These are phyloP conservation scores for Crotalaria pallida DNA, from an alignment of 306 rosid genomes.

Conservation along the genomic window DNA sequence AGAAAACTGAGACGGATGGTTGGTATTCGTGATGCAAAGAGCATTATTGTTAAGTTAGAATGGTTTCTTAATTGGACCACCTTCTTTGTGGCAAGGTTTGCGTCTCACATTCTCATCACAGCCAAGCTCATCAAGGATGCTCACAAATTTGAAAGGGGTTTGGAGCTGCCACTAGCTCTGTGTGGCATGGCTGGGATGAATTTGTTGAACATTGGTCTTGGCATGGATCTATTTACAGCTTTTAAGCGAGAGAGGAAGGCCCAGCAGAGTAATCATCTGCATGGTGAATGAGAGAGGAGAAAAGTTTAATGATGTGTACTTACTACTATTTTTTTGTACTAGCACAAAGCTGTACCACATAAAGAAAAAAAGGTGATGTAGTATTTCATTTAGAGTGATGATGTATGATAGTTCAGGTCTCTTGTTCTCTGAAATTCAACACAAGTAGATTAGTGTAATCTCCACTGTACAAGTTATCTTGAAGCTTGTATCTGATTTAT, in stretches of 20 bases:
- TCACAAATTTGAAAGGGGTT: conserved; percentile 62
- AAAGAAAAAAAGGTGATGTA: too few species aligned
- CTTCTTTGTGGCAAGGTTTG: conserved; percentile 58
- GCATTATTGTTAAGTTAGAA: conserved; percentile 51
- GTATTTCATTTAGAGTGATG: background rate
- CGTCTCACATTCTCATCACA: conserved; percentile 70
- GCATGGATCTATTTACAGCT: conserved; percentile 76
- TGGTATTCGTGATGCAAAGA: conserved; percentile 54
- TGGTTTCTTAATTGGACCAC: conserved; percentile 85
- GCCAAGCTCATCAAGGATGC: conserved; percentile 71
- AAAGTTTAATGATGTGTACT: background rate
- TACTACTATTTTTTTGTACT: background rate
- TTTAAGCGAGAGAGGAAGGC: conserved; percentile 56
- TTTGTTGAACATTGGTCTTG: conserved; percentile 69
- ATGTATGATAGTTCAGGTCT: background rate
- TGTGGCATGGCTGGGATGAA: conserved; percentile 92
- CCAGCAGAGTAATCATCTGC: conserved; percentile 17
- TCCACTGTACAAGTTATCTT: background rate
- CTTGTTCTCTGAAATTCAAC: background rate
- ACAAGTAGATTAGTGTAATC: background rate
- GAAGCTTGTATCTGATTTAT: background rate
- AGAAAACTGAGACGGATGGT: conserved; percentile 83
- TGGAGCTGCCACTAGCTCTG: conserved; percentile 85
- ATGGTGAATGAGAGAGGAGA: conserved; percentile 39
- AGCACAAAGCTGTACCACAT: background rate